phyloP scores from a whole-genome alignment of 257 asterid species.

The Gynochthodes officinalis region DNA sequence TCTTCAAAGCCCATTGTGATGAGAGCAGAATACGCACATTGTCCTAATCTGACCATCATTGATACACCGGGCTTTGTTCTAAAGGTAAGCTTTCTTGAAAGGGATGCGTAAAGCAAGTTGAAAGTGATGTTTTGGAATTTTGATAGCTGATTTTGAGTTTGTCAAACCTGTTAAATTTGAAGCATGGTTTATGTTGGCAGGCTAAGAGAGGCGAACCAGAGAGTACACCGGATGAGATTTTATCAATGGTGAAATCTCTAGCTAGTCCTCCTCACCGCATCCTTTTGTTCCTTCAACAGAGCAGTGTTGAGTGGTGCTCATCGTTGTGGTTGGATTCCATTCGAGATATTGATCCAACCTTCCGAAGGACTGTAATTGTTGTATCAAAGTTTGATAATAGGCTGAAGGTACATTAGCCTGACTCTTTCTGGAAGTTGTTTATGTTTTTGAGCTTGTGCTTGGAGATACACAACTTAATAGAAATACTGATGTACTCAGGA shows the following conservation, averaged over 20 bases:
- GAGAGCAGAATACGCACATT: conserved; percentile 97
- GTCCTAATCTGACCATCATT: conserved; percentile 91
- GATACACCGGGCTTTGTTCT: conserved; percentile 98
- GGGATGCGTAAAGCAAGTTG: background rate
- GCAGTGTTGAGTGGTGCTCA: conserved; percentile 99
- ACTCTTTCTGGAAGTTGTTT: background rate
- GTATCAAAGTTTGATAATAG: conserved; percentile 98
- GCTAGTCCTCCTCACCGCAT: conserved; percentile 98
- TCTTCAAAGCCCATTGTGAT: conserved; percentile 83
- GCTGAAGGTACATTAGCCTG: conserved; percentile 56
- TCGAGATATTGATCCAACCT: conserved; percentile 91
- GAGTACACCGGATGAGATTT: conserved; percentile 85
- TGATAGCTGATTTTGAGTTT: background rate
- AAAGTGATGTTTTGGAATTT: background rate
- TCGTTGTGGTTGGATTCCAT: conserved; percentile 94
- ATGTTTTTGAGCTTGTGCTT: background rate
- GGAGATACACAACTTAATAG: background rate
- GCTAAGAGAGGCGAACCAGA: conserved; percentile 99
- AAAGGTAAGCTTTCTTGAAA: conserved; percentile 44
- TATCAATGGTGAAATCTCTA: conserved; percentile 90
- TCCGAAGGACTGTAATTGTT: conserved; percentile 77
- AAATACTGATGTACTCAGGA: conserved; percentile 42
- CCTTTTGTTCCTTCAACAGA: conserved; percentile 94
- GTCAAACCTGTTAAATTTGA: background rate
- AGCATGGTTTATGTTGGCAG: conserved; percentile 31